Conservation (phyloP, 257 asterid species). For the Thymus mandschuricus region DNA sequence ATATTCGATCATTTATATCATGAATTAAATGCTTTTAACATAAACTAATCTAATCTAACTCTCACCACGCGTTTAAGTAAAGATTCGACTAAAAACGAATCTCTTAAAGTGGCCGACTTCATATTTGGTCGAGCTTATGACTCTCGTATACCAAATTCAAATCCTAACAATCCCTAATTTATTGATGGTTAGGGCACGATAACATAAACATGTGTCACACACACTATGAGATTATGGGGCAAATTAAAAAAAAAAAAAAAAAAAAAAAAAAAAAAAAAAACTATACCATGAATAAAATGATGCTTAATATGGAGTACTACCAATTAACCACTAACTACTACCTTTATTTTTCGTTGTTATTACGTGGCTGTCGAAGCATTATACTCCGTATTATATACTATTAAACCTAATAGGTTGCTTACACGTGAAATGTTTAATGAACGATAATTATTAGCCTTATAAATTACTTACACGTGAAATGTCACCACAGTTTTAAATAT, state of each 20-base stretch:
- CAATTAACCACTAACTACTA: background rate
- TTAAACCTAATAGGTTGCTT: no score
- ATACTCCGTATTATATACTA: no score
- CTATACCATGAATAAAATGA: background rate
- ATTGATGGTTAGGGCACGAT: no score
- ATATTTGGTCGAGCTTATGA: background rate
- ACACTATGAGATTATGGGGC: background rate
- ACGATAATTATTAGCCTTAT: background rate
- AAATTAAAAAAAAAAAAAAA: background rate
- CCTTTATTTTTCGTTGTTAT: background rate
- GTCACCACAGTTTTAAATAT: background rate
- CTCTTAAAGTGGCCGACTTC: background rate
- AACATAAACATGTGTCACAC: background rate
- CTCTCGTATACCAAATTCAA: background rate
- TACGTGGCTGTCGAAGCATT: background rate
- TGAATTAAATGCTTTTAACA: no score
- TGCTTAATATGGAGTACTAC: background rate
- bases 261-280: background rate
- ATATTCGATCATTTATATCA: background rate
- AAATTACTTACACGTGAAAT: background rate
- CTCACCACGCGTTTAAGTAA: background rate
- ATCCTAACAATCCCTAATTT: background rate
- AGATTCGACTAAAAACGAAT: no score
- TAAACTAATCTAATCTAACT: background rate
- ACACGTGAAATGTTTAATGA: background rate